phyloP scores from a whole-genome alignment of 768 basidiomycete species.

The Cyathus striatus region DNA sequence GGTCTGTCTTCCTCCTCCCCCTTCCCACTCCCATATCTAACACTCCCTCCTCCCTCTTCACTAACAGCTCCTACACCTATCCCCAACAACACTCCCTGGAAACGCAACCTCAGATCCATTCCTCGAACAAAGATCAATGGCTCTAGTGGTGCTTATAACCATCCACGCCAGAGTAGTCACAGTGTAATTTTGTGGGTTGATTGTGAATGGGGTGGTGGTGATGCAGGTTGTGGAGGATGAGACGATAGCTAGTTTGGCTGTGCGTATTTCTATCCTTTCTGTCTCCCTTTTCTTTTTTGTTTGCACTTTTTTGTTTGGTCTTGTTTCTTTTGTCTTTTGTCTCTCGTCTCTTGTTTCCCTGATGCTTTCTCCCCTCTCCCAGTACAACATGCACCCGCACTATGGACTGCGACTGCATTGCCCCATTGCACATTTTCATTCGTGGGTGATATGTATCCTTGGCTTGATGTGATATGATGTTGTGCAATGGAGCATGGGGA shows the following conservation, averaged over 20 bases:
- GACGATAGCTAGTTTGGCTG: constrained; percentile 62
- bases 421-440: too few species aligned
- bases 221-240: constrained; percentile 95
- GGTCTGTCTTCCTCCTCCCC: constrained; percentile 31
- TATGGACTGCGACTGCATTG: too few species aligned
- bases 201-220: constrained; percentile 72
- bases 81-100: constrained; percentile 30
- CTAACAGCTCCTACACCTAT: constrained; percentile 31
- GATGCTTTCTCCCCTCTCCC: too few species aligned
- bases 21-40: not conserved
- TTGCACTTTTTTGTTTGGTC: too few species aligned
- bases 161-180: constrained; percentile 80
- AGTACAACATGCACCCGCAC: too few species aligned
- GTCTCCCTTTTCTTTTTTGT: too few species aligned
- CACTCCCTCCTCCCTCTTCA: not conserved
- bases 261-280: constrained; percentile 37
- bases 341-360: too few species aligned
- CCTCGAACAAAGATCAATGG: constrained; percentile 69
- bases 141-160: constrained; percentile 65
- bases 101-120: constrained; percentile 54
- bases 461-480: too few species aligned
- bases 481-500: too few species aligned
- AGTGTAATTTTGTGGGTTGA: constrained; percentile 72
- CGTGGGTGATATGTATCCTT: too few species aligned
- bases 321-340: too few species aligned